These are phyloP conservation scores for Candida buenavistaensis DNA, from an alignment of 1,139 yeast genomes.

Conservation along the genomic window DNA sequence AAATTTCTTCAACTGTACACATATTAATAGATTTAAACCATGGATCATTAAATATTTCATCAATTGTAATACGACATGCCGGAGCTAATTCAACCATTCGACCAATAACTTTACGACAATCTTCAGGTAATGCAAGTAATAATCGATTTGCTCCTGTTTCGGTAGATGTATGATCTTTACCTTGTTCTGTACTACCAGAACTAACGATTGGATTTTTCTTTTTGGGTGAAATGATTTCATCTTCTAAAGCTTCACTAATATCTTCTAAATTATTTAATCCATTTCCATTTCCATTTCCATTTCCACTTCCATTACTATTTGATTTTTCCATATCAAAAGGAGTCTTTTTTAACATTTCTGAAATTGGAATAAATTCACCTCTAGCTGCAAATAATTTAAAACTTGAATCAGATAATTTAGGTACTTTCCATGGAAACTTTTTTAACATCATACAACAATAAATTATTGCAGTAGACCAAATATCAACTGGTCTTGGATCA, in stretches of 20 bases:
- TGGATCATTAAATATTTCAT: slow-evolving; percentile 75
- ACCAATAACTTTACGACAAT: slow-evolving; percentile 63
- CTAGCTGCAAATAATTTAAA: slow-evolving; percentile 64
- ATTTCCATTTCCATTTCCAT: no score
- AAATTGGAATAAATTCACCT: slow-evolving; percentile 43
- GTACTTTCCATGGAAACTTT: slow-evolving; percentile 96
- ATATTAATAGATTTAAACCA: slow-evolving; percentile 69
- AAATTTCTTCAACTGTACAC: slow-evolving; percentile 60
- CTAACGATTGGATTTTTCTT: background rate
- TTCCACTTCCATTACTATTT: slow-evolving; percentile 8
- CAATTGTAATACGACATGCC: slow-evolving; percentile 81
- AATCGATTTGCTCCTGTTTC: slow-evolving; percentile 72
- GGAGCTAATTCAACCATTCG: slow-evolving; percentile 82
- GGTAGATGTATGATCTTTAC: slow-evolving; percentile 52
- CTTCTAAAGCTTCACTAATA: slow-evolving; percentile 32
- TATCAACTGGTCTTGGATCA: slow-evolving; percentile 92
- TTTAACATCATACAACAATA: slow-evolving; percentile 93
- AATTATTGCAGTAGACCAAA: slow-evolving; percentile 92
- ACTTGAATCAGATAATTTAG: slow-evolving; percentile 81
- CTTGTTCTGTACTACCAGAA: slow-evolving; percentile 16
- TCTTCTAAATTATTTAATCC: slow-evolving; percentile 26
- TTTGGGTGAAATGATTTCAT: slow-evolving; percentile 8
- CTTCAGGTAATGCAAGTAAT: slow-evolving; percentile 67
- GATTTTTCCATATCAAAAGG: slow-evolving; percentile 26
- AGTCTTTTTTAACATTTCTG: slow-evolving; percentile 41